Base-by-base conservation (phyloP, 1,139 yeast species). In the Magnusiomyces tetraspermus region DNA sequence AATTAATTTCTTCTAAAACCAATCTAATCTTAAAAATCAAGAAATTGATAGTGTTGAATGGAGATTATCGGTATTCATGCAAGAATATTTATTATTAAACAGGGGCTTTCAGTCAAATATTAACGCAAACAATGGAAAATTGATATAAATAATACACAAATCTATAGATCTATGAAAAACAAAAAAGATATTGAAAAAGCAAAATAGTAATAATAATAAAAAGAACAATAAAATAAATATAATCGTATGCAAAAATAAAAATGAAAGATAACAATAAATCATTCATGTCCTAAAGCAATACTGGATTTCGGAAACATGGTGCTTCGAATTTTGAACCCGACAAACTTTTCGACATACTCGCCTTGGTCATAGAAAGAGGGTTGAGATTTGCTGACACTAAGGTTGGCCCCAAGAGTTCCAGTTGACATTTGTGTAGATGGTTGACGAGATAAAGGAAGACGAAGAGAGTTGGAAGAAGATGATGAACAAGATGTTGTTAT, bases 131-230 rank as follows among this genome's bases (percentile, higher is more conserved):
- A n/a, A n/a, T n/a, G n/a, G n/a, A n/a, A n/a, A n/a, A n/a, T n/a
- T n/a, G n/a, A n/a, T n/a, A n/a, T n/a, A n/a, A n/a, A n/a, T n/a
- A n/a, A n/a, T n/a, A n/a, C n/a, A n/a, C n/a, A n/a, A n/a, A n/a
- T n/a, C n/a, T n/a, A n/a, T n/a, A n/a, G n/a, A n/a, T n/a, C n/a
- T n/a, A n/a, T n/a, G 42, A 48, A 49, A 49, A 45, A 40, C 38
- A 50, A 43, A 46, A 48, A 42, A 42, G 28, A n/a, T n/a, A 30
- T 26, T 22, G 15, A 47, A 28, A 28, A 28, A 28, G 11, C 11
- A 28, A 6, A 8, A 8, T 28, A 19, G 11, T 22, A 38, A 3
- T 17, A 19, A 28, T 28, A 28, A 28, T 8, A 28, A 11, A 28
- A 28, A 28, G 11, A 8, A 28, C 6, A 28, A 28, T 28, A 28